phyloP scores from a whole-genome alignment of 176 grass and related monocot genomes.

The Pontederia crassipes region DNA sequence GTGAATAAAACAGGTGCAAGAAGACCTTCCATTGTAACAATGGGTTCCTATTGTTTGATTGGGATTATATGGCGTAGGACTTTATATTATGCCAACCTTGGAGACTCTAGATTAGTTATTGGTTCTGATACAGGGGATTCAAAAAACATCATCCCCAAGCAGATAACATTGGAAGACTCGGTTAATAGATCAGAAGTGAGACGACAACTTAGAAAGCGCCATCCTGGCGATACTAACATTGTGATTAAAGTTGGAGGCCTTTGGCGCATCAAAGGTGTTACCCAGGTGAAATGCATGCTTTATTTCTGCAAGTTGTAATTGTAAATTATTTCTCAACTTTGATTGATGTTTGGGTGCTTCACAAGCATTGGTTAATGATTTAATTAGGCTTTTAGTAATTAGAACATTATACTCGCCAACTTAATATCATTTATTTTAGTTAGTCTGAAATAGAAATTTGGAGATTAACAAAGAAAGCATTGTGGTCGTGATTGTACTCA shows the following conservation, averaged over 20 bases:
- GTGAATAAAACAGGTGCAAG: slow-evolving; percentile 66
- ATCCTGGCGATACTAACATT: slow-evolving; percentile 90
- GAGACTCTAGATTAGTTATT: slow-evolving; percentile 70
- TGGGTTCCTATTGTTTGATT: slow-evolving; percentile 86
- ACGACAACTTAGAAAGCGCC: slow-evolving; percentile 66
- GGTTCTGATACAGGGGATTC: slow-evolving; percentile 42
- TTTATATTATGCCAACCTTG: slow-evolving; percentile 79
- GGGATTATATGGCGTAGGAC: slow-evolving; percentile 79
- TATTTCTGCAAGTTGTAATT: background rate
- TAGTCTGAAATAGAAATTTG: no score
- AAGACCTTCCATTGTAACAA: slow-evolving; percentile 73
- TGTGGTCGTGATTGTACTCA: no score
- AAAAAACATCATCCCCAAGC: slow-evolving; percentile 65
- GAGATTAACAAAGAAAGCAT: no score
- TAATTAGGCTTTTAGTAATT: no score
- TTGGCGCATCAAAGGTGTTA: slow-evolving; percentile 98
- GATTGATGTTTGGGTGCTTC: background rate
- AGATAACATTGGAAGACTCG: slow-evolving; percentile 86
- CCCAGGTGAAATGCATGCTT: slow-evolving; percentile 41
- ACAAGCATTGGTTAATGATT: no score
- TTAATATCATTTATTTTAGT: no score
- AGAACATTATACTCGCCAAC: no score
- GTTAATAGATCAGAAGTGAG: slow-evolving; percentile 75
- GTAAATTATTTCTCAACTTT: background rate
- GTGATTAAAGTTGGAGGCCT: slow-evolving; percentile 87